Conservation (phyloP, 805 yeast genomes). For the Brettanomyces nanus region DNA sequence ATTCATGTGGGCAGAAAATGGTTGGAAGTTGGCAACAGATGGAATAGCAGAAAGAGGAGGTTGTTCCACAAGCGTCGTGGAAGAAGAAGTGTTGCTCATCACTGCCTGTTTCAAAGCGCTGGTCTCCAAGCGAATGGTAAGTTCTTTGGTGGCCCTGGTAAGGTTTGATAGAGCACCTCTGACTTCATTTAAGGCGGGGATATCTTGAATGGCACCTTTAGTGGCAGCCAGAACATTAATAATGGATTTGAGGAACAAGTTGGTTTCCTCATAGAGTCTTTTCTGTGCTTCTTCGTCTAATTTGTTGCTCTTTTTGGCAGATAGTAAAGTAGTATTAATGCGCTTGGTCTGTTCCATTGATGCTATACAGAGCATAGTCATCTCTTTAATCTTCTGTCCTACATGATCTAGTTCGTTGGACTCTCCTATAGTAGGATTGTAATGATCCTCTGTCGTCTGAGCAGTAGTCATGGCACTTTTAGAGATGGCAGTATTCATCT, state of each 20-base stretch:
- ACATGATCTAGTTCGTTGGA: conserved; percentile 23
- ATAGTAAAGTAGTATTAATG: conserved; percentile 46
- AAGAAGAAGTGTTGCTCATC: conserved; percentile 13
- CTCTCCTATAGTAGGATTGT: background rate
- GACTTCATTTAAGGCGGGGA: conserved; percentile 72
- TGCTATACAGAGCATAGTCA: conserved; percentile 66
- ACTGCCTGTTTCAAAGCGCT: conserved; percentile 37
- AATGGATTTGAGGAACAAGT: conserved; percentile 71
- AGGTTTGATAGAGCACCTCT: conserved; percentile 72
- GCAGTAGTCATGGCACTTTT: conserved; percentile 54
- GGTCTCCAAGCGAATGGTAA: conserved; percentile 74
- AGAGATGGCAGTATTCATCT: conserved; percentile 58
- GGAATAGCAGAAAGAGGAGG: conserved; percentile 30
- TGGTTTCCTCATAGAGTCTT: conserved; percentile 79
- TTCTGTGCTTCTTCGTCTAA: conserved; percentile 42
- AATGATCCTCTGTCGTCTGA: conserved; percentile 5
- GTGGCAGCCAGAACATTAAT: conserved; percentile 79
- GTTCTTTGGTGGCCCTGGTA: conserved; percentile 86
- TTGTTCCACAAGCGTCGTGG: conserved; percentile 19
- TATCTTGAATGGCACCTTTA: conserved; percentile 71
- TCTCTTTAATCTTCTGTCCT: conserved; percentile 62
- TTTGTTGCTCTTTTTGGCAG: conserved; percentile 25
- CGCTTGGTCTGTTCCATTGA: conserved; percentile 78
- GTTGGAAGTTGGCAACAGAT: conserved; percentile 25
- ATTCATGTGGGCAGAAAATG: background rate